phyloP scores from a whole-genome alignment of 257 asterid genomes.

The Solanum dulcamara region DNA sequence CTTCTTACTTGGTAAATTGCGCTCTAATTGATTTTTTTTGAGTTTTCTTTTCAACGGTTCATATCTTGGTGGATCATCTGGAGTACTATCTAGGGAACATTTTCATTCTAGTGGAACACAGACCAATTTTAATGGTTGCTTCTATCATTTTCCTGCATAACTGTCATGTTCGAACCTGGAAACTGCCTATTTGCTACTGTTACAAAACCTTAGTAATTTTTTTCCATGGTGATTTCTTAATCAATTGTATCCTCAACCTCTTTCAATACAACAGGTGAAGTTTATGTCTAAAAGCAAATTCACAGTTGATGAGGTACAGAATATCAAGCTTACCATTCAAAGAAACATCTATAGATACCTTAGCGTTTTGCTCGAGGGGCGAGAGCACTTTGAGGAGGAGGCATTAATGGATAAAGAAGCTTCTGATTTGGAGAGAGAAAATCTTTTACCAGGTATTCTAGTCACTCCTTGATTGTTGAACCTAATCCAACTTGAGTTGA shows the following conservation, averaged over 20 bases:
- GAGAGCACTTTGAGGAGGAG: slow-evolving; percentile 57
- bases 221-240: neutral
- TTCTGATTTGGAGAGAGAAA: slow-evolving; percentile 11
- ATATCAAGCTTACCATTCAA: slow-evolving; percentile 43
- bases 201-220: neutral
- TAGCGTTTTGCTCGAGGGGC: slow-evolving; percentile 44
- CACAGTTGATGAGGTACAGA: slow-evolving; percentile 42
- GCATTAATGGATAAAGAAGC: slow-evolving; percentile 5
- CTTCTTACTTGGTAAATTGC: neutral
- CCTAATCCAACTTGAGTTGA: neutral
- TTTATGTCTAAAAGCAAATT: slow-evolving; percentile 32
- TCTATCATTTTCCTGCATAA: neutral
- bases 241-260: neutral
- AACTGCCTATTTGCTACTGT: neutral
- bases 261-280: slow-evolving; percentile 38
- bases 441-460: slow-evolving; percentile 25
- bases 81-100: neutral
- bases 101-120: neutral
- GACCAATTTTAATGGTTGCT: neutral
- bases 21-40: neutral
- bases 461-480: neutral
- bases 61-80: neutral
- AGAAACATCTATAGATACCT: slow-evolving; percentile 45
- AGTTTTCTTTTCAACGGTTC: neutral
- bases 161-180: neutral